phyloP scores from a whole-genome alignment of 352 stramenopile species.

The Pythium guiyangense region DNA sequence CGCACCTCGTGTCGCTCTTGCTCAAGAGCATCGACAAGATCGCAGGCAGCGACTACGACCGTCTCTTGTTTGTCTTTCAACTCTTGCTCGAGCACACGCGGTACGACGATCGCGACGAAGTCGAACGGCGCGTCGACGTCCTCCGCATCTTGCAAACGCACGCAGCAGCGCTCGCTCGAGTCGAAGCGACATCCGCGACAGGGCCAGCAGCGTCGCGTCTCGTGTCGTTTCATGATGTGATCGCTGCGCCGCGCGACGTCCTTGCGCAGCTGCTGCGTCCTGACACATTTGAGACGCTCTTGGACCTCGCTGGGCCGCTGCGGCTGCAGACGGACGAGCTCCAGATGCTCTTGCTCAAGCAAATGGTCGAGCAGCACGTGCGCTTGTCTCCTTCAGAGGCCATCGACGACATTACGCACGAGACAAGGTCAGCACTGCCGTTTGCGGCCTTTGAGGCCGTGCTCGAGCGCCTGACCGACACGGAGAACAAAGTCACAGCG shows the following conservation, averaged over 20 bases:
- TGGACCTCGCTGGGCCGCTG: constrained; percentile 43
- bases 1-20: constrained; percentile 48
- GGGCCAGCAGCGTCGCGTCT: neutral
- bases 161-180: constrained; percentile 4
- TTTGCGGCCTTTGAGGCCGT: constrained; percentile 33
- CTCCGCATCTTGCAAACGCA: constrained; percentile 43
- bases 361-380: constrained; percentile 33
- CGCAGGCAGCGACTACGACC: constrained; percentile 53
- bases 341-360: constrained; percentile 73
- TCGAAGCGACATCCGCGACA: neutral
- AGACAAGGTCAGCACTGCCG: neutral
- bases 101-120: constrained; percentile 51
- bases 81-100: constrained; percentile 58
- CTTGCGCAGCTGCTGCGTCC: constrained; percentile 38
- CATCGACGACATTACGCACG: neutral
- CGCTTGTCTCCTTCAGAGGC: neutral
- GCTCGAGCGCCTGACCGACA: constrained; percentile 23
- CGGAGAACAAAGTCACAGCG: constrained; percentile 39
- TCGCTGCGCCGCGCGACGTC: constrained; percentile 54
- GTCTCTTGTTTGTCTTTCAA: constrained; percentile 68
- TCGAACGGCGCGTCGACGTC: constrained; percentile 56
- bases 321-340: constrained; percentile 63
- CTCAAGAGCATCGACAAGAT: constrained; percentile 55
- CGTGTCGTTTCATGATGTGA: constrained; percentile 67
- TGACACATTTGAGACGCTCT: constrained; percentile 45